phyloP scores from a whole-genome alignment of 306 rosid species.

The Mimosa pudica region DNA sequence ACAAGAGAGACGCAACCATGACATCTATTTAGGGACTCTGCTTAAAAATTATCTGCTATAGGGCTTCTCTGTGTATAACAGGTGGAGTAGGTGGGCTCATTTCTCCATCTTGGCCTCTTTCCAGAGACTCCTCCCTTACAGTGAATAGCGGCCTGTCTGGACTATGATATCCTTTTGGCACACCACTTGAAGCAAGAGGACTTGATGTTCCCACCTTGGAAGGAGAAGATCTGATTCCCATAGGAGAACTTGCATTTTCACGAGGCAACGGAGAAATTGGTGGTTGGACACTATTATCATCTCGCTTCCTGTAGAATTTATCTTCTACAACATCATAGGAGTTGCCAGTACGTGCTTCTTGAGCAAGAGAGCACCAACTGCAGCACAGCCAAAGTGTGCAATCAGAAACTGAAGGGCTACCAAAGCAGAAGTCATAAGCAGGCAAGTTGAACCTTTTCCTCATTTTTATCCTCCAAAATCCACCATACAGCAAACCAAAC shows the following conservation, averaged over 20 bases:
- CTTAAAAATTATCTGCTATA: neutral
- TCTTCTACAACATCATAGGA: constrained; percentile 68
- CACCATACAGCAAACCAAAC: constrained; percentile 91
- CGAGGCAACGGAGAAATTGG: constrained; percentile 54
- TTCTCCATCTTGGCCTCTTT: constrained; percentile 52
- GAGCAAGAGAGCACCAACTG: constrained; percentile 97
- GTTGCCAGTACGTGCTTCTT: constrained; percentile 79
- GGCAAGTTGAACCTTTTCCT: constrained; percentile 88
- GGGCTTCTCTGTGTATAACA: constrained; percentile 54
- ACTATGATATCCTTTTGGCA: constrained; percentile 41
- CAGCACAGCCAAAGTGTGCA: constrained; percentile 88
- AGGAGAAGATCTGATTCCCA: constrained; percentile 41
- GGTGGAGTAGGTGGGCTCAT: constrained; percentile 77
- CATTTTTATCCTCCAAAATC: constrained; percentile 98
- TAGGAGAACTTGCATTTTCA: constrained; percentile 60
- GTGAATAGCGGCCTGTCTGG: constrained; percentile 41
- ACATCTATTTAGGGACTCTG: neutral
- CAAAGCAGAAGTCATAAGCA: constrained; percentile 72
- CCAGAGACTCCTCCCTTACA: constrained; percentile 50
- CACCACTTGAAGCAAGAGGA: constrained; percentile 43
- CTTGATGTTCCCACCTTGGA: constrained; percentile 37
- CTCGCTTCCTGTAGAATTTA: constrained; percentile 44
- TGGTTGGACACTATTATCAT: constrained; percentile 25
- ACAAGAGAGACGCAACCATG: constrained; percentile 10
- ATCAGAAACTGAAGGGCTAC: constrained; percentile 66